A percentile compares a stretch with the other conserved stretches of the same genome.
Conservation (phyloP, 805 yeast species). For the Tetrapisispora pingtungensis region DNA sequence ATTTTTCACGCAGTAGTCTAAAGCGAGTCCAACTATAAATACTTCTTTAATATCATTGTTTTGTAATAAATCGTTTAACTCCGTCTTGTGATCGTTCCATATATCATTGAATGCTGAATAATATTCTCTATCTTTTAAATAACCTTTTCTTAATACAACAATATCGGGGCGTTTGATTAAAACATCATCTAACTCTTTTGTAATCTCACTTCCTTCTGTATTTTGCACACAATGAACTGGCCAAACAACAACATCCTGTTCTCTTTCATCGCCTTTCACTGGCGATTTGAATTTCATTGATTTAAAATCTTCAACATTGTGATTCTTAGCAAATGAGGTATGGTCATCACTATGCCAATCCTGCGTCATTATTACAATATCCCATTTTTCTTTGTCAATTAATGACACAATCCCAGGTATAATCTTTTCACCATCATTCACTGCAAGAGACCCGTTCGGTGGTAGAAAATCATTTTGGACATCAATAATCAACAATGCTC, state of each 20-base stretch:
- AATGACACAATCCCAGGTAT: constrained; percentile 44
- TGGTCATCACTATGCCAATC: constrained; percentile 87
- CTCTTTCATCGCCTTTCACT: constrained; percentile 18
- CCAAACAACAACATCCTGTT: constrained; percentile 52
- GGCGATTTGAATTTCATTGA: constrained; percentile 36
- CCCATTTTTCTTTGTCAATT: constrained; percentile 40
- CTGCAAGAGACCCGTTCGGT: constrained; percentile 68
- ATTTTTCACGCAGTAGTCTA: constrained; percentile 74
- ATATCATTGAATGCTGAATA: constrained; percentile 80
- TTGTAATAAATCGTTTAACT: constrained; percentile 40
- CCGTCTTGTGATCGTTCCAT: constrained; percentile 67
- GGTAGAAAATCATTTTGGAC: constrained; percentile 83
- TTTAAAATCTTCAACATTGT: constrained; percentile 43
- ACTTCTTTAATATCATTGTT: constrained; percentile 46
- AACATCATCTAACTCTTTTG: constrained; percentile 13
- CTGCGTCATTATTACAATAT: constrained; percentile 56
- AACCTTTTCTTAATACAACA: constrained; percentile 61
- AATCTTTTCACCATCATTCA: constrained; percentile 49
- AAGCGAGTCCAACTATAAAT: constrained; percentile 71
- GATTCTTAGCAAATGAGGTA: constrained; percentile 70
- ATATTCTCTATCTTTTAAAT: constrained; percentile 61
- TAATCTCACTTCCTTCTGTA: constrained; percentile 53
- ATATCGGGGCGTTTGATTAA: constrained; percentile 7
- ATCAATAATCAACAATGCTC: constrained; percentile 67
- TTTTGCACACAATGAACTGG: constrained; percentile 84